A percentile compares a stretch with the other conserved stretches of the same genome.
Conservation (phyloP, 192 early-diverging fungal species). For the Gaertneriomyces sp. region DNA sequence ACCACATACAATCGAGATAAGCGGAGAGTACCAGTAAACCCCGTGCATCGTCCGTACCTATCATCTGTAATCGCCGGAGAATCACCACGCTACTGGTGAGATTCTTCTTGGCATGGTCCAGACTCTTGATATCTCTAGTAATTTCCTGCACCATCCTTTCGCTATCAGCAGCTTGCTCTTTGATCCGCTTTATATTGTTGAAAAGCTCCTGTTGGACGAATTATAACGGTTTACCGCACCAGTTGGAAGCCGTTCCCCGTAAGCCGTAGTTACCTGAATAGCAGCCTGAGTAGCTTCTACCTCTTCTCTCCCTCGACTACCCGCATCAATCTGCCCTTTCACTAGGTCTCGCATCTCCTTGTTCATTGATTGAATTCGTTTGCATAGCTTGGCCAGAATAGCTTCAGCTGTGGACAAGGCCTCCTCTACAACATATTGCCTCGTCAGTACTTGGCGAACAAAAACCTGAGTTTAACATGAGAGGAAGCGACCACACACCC, state of each 20-base stretch:
- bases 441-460: background rate
- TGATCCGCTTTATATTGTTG: slow-evolving; percentile 77
- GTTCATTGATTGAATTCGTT: slow-evolving; percentile 58
- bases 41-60: slow-evolving; percentile 47
- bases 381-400: slow-evolving; percentile 58
- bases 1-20: background rate
- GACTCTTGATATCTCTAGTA: slow-evolving; percentile 89
- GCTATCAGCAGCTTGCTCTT: slow-evolving; percentile 76
- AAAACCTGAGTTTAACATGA: background rate
- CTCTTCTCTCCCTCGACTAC: slow-evolving; percentile 57
- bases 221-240: background rate
- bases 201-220: slow-evolving; percentile 64
- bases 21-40: background rate
- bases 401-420: slow-evolving; percentile 61
- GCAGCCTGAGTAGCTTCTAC: slow-evolving; percentile 68
- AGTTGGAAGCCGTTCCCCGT: background rate
- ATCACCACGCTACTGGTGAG: slow-evolving; percentile 76
- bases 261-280: slow-evolving; percentile 54
- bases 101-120: slow-evolving; percentile 93
- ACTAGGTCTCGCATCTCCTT: slow-evolving; percentile 68
- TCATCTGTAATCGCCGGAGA: slow-evolving; percentile 83
- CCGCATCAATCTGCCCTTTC: slow-evolving; percentile 62
- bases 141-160: slow-evolving; percentile 91
- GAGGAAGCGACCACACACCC: background rate
- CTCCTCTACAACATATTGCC: slow-evolving; percentile 47